phyloP scores from a whole-genome alignment of 1,139 yeast genomes.

The Zygoascus sp. region DNA sequence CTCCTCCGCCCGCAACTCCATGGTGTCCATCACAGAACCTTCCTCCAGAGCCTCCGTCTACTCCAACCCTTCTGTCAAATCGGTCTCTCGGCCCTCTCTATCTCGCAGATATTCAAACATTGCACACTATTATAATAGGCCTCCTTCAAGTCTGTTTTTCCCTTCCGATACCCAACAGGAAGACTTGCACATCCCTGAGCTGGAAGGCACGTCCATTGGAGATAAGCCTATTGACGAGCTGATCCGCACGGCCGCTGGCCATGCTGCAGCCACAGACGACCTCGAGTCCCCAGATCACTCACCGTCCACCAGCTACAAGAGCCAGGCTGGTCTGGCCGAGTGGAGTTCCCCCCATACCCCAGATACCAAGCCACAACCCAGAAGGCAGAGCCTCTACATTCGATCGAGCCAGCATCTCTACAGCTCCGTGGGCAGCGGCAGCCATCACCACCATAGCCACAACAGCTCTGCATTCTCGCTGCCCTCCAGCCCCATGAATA shows the following conservation, averaged over 20 bases:
- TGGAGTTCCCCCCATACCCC: neutral
- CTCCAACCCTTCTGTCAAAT: constrained; percentile 6
- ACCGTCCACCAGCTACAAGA: constrained; percentile 1
- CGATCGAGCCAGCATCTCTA: constrained; percentile 20
- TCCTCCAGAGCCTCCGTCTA: constrained; percentile 10
- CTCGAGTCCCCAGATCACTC: constrained; percentile 1
- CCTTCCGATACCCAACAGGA: constrained; percentile 1
- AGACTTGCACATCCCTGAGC: constrained; percentile 11
- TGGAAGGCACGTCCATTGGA: constrained; percentile 8
- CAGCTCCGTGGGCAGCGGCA: constrained; percentile 13
- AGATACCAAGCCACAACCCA: constrained; percentile 12
- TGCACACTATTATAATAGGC: constrained; percentile 4
- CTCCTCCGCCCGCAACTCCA: constrained; percentile 10
- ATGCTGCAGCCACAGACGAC: neutral
- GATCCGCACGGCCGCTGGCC: no score
- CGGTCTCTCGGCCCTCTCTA: neutral
- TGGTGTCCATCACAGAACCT: constrained; percentile 11
- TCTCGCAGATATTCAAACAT: constrained; percentile 2
- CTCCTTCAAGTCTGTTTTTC: neutral
- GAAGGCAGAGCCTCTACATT: constrained; percentile 23
- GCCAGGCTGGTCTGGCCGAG: neutral
- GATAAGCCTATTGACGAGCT: constrained; percentile 8
- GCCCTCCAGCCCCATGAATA: constrained; percentile 9
- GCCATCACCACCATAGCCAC: constrained; percentile 4
- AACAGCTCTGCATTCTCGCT: constrained; percentile 10